Base-by-base conservation (phyloP, 1,284 basidiomycete genomes). In the Rhodotorula sp. region DNA sequence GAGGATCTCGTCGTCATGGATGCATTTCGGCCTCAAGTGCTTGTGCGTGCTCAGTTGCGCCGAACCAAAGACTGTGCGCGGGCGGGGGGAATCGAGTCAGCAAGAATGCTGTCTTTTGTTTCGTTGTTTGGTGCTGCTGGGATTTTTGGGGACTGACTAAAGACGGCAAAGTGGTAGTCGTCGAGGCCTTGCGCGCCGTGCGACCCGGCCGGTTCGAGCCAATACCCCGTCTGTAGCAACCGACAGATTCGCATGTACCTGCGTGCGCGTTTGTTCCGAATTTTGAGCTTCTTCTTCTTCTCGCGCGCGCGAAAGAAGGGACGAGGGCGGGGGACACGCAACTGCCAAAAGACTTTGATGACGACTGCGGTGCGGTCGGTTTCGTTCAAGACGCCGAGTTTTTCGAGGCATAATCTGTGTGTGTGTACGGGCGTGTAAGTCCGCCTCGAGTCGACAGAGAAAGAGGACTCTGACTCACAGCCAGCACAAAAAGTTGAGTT, bases 181-280 rank as follows among this genome's bases (percentile, higher is more conserved):
- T 99, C 95, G 63, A 99, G 83, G 1, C 96, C 96, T 93, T 95
- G 99, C 0, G 98, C 96, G 1, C 95, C 95, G 80, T 98, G 95
- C 14, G 93, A 96, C 4, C 79, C 79, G 4, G 95, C 95, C 6
- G 95, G 95, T 80, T 98, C 95, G 1, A 99, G 86, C 95, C 95
- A 98, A 80, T 99, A 99, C 3, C 90, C 89, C 4, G 91, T 92
- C 77, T 98, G 95, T 18, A 99, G 84, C 24, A 87, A 80, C 0
- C 95, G 88, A 91, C 98, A 97, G 63, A 95, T 87, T 64, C 88
- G 82, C 70, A 96, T 87, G 79, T 97, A 97, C 75, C 90, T 93
- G 60, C 15, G 44, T 6, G 26, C 4, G 37, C 24, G 4, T 64
- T 8, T 48, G 1, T 6, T 10, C n/a, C 24, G 51, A 26, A 5